A percentile compares a stretch with the other conserved stretches of the same genome.
These are phyloP conservation scores for Skeletonema grethae DNA, from an alignment of 108 stramenopile species.

Conservation along the genomic window DNA sequence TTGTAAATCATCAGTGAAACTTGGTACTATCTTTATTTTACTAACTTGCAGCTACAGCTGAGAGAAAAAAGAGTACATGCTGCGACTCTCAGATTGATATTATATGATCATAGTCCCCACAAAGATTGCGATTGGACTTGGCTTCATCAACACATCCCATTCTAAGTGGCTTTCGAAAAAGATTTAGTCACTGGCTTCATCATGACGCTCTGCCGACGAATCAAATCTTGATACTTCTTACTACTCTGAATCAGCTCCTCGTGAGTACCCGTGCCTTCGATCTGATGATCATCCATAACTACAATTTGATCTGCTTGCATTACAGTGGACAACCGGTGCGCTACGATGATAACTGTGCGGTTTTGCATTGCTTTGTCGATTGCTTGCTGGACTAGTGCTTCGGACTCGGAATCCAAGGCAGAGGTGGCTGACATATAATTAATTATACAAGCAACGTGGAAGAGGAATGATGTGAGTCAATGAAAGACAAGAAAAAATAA, in stretches of 20 bases:
- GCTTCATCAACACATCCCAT: no score
- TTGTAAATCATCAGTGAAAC: no score
- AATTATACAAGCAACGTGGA: background rate
- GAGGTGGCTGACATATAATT: conserved; percentile 8
- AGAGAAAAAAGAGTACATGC: no score
- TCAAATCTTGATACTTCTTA: conserved; percentile 62
- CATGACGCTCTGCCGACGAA: conserved; percentile 59
- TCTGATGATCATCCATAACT: conserved; percentile 68
- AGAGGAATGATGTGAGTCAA: background rate
- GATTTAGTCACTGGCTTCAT: conserved; percentile 13
- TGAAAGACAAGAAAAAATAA: conserved; percentile 11
- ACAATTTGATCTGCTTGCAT: conserved; percentile 84
- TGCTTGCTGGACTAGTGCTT: conserved; percentile 87
- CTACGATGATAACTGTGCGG: conserved; percentile 73
- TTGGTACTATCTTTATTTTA: no score
- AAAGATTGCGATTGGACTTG: no score
- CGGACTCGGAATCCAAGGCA: conserved; percentile 79
- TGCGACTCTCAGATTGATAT: no score
- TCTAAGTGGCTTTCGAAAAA: no score
- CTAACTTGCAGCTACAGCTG: no score
- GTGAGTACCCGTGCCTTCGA: conserved; percentile 84
- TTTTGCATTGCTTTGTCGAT: conserved; percentile 62
- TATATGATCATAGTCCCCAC: no score
- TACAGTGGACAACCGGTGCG: conserved; percentile 89
- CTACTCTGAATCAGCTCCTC: conserved; percentile 55